Evolutionary conservation across 176 grass and related monocot genomes (phyloP).

Genomic region (Bromus sterilis): DNA sequence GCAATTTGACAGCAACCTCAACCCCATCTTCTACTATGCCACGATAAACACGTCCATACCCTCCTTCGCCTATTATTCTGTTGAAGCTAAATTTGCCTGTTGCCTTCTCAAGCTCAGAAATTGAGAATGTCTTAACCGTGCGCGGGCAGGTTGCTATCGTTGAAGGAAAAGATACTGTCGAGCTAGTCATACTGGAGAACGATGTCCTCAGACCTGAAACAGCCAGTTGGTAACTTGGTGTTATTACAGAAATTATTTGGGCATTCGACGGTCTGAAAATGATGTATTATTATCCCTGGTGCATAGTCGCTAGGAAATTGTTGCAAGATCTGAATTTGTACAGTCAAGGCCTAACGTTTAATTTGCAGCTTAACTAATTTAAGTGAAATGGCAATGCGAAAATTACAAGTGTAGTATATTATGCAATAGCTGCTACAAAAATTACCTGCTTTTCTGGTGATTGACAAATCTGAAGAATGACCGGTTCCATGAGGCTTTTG

Average conservation of each 20-base stretch:
- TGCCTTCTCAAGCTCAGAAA: constrained; percentile 78
- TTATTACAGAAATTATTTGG: background rate
- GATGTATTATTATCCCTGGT: background rate
- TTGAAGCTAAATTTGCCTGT: constrained; percentile 74
- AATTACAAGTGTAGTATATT: background rate
- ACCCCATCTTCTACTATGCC: constrained; percentile 47
- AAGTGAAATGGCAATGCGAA: background rate
- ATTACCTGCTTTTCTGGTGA: constrained; percentile 59
- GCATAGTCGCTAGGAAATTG: background rate
- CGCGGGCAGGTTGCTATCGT: constrained; percentile 44
- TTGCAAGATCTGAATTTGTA: background rate
- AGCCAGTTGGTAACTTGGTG: background rate
- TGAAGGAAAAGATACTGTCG: constrained; percentile 60
- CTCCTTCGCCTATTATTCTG: constrained; percentile 80
- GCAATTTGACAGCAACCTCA: constrained; percentile 94
- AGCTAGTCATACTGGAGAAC: constrained; percentile 56
- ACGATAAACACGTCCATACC: constrained; percentile 82
- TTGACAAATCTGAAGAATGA: constrained; percentile 27
- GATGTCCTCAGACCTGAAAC: constrained; percentile 50
- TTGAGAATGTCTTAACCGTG: constrained; percentile 66
- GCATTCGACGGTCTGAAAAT: background rate
- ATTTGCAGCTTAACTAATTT: background rate
- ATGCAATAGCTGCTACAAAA: background rate
- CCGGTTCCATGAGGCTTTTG: constrained; percentile 26
- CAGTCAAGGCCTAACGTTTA: background rate